Conservation (phyloP, 257 asterid species). For the Gentiana macrophylla region DNA sequence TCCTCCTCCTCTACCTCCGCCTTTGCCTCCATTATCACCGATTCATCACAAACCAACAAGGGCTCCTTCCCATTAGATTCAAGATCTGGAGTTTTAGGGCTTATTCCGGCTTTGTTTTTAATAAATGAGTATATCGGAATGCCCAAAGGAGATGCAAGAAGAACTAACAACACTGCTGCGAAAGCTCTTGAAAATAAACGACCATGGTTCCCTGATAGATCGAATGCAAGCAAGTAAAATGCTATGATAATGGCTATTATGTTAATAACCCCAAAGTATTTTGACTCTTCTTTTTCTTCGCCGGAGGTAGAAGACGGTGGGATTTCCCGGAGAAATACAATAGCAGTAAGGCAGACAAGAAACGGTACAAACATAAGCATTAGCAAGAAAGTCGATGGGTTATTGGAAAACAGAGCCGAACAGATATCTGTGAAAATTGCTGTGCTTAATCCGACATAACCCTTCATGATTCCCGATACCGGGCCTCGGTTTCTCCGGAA, state of each 20-base stretch:
- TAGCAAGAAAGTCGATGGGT: constrained; percentile 66
- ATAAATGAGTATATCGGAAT: constrained; percentile 48
- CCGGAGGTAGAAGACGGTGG: constrained; percentile 62
- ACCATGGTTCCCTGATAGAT: constrained; percentile 54
- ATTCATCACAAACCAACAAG: constrained; percentile 9
- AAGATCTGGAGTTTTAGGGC: constrained; percentile 15
- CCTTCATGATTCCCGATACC: constrained; percentile 84
- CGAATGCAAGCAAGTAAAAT: constrained; percentile 56
- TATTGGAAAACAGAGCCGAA: constrained; percentile 72
- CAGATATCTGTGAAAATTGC: constrained; percentile 93
- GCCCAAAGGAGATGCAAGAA: constrained; percentile 56
- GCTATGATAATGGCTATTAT: constrained; percentile 65
- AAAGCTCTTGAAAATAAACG: constrained; percentile 41
- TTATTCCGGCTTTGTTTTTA: constrained; percentile 19
- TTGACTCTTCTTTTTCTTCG: constrained; percentile 57
- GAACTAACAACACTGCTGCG: constrained; percentile 49
- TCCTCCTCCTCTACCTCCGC: constrained; percentile 6
- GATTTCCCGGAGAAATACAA: constrained; percentile 76
- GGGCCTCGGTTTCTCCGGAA: constrained; percentile 83
- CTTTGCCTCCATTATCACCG: background rate
- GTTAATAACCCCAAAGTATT: constrained; percentile 63
- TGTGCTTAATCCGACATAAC: constrained; percentile 90
- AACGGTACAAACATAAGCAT: constrained; percentile 68
- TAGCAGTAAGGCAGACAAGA: constrained; percentile 59
- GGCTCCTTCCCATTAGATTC: constrained; percentile 38